These are phyloP conservation scores for Cryptosporidium ryanae DNA, from an alignment of 169 alveolate genomes.

Conservation along the genomic window DNA sequence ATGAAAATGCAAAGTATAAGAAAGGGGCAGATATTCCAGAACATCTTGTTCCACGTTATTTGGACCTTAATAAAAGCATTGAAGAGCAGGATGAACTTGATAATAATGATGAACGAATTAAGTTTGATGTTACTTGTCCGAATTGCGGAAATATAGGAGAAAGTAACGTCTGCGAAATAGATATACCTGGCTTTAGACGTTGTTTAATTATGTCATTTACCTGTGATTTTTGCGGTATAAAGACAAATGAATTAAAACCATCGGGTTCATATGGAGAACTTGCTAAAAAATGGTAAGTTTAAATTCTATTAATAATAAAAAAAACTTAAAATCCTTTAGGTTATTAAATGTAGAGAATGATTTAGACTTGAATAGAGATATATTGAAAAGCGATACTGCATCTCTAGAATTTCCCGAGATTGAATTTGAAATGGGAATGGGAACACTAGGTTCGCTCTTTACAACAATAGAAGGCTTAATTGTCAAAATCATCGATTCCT, in stretches of 20 bases:
- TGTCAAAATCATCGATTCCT: slow-evolving; percentile 83
- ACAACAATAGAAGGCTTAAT: slow-evolving; percentile 97
- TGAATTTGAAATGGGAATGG: slow-evolving; percentile 92
- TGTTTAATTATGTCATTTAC: slow-evolving; percentile 93
- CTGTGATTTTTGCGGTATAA: slow-evolving; percentile 94
- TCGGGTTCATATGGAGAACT: slow-evolving; percentile 95
- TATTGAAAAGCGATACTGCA: slow-evolving; percentile 94
- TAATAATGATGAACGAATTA: slow-evolving; percentile 54
- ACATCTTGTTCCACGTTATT: slow-evolving; percentile 67
- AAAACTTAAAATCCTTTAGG: slow-evolving; percentile 15
- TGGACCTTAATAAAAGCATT: slow-evolving; percentile 67
- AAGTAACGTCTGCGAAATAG: slow-evolving; percentile 90
- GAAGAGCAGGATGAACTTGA: slow-evolving; percentile 51
- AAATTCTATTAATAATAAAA: neutral
- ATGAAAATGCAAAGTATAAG: slow-evolving; percentile 18
- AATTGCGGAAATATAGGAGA: slow-evolving; percentile 85
- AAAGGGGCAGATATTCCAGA: slow-evolving; percentile 75
- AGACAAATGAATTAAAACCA: slow-evolving; percentile 94
- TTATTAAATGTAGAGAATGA: slow-evolving; percentile 23
- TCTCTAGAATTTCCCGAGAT: slow-evolving; percentile 91
- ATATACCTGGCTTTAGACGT: slow-evolving; percentile 96
- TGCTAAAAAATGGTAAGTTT: slow-evolving; percentile 88
- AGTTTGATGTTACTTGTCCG: slow-evolving; percentile 83
- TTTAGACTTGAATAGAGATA: slow-evolving; percentile 94
- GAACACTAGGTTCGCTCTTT: slow-evolving; percentile 91